Evolutionary conservation across 768 basidiomycete genomes (phyloP).

Genomic region (Artomyces pyxidatus): DNA sequence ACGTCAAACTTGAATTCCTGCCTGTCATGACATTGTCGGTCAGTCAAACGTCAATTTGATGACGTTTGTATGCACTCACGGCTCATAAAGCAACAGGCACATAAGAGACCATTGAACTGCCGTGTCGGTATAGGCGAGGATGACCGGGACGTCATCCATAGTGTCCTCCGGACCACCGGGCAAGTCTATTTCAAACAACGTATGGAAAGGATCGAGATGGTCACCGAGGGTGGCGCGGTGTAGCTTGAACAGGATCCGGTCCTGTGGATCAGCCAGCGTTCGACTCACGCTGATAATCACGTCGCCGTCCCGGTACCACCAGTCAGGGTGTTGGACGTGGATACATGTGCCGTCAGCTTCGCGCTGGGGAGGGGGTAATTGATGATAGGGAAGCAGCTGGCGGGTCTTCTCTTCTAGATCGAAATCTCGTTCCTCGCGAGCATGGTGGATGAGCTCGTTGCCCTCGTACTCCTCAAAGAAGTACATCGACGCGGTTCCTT

Average conservation of each 20-base stretch:
- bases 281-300: neutral
- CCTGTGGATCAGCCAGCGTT: neutral
- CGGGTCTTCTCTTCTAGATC: neutral
- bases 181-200: neutral
- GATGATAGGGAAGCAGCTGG: neutral
- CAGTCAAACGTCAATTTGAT: neutral
- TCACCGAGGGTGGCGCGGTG: neutral
- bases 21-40: neutral
- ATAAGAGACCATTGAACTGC: neutral
- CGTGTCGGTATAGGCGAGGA: neutral
- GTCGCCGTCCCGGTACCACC: neutral
- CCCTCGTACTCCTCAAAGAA: too few relatives aligned
- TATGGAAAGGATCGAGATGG: neutral
- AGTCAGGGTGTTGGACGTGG: neutral
- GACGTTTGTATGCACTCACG: neutral
- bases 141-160: neutral
- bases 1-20: neutral
- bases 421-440: too few relatives aligned
- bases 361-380: neutral
- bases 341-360: neutral
- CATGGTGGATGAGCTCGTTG: too few relatives aligned
- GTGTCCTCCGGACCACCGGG: neutral
- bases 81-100: neutral
- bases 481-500: too few relatives aligned
- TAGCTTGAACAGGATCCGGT: neutral